Evolutionary conservation across 2,329 filamentous ascomycete species (phyloP).

Genomic region (Fusarium palustre): DNA sequence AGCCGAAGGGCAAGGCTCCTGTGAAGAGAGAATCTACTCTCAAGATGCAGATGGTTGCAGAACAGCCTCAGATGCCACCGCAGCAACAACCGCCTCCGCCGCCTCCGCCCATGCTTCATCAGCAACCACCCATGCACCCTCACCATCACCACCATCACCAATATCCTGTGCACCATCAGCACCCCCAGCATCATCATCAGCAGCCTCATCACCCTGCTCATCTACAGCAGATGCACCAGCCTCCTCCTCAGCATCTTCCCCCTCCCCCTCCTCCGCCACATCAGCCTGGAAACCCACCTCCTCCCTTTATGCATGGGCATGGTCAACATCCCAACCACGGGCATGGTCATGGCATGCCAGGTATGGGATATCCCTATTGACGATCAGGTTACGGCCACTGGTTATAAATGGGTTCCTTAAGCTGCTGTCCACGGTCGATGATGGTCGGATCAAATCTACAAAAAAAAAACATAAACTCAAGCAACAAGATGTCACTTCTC

Average conservation of each 20-base stretch:
- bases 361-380: slow-evolving; percentile 47
- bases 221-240: slow-evolving; percentile 34
- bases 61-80: slow-evolving; percentile 30
- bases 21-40: slow-evolving; percentile 51
- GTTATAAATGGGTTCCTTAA: not conserved
- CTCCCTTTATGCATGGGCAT: slow-evolving; percentile 42
- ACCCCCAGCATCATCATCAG: slow-evolving; percentile 32
- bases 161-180: slow-evolving; percentile 29
- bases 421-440: not conserved
- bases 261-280: slow-evolving; percentile 40
- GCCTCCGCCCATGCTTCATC: slow-evolving; percentile 29
- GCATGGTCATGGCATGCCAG: slow-evolving; percentile 42
- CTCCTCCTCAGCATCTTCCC: slow-evolving; percentile 38
- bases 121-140: slow-evolving; percentile 31
- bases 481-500: slow-evolving; percentile 20
- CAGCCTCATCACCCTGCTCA: slow-evolving; percentile 34
- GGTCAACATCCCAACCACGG: slow-evolving; percentile 25
- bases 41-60: slow-evolving; percentile 43
- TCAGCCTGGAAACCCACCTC: slow-evolving; percentile 35
- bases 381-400: slow-evolving; percentile 4
- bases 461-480: not conserved
- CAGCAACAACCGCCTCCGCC: slow-evolving; percentile 25
- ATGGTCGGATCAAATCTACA: not conserved
- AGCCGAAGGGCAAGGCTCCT: slow-evolving; percentile 52
- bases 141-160: slow-evolving; percentile 33